Evolutionary conservation across 108 stramenopile genomes (phyloP).

Genomic region (Nitzschia putrida): DNA sequence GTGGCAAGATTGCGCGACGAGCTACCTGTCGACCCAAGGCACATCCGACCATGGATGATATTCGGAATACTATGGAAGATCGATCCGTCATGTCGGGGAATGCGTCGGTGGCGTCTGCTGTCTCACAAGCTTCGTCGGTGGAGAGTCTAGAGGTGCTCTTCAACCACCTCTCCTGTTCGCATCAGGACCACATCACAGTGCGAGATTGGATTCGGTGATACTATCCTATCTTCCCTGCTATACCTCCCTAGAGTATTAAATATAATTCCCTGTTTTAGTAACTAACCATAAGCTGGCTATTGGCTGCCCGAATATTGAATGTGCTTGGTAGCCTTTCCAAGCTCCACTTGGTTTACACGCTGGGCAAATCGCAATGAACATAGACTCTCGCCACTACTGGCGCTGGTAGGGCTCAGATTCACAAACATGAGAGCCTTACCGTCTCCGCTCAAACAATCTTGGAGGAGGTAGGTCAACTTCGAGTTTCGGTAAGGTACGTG

Average conservation of each 20-base stretch:
- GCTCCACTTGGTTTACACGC: conserved; percentile 74
- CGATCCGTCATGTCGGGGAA: too few species aligned
- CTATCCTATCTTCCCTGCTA: too few species aligned
- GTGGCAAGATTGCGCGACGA: too few species aligned
- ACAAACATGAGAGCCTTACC: conserved; percentile 97
- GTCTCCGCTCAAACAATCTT: conserved; percentile 92
- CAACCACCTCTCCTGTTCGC: conserved; percentile 2
- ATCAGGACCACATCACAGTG: not conserved
- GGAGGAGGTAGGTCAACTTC: conserved; percentile 92
- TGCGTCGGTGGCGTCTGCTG: too few species aligned
- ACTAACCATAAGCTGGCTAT: not conserved
- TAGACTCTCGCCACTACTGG: conserved; percentile 83
- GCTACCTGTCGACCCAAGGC: too few species aligned
- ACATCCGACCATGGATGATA: too few species aligned
- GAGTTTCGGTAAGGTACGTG: conserved; percentile 96
- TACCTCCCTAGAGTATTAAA: not conserved
- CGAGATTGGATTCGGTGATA: conserved; percentile 10
- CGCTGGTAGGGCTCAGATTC: conserved; percentile 86
- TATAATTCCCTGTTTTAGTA: not conserved
- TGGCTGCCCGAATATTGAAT: conserved; percentile 54
- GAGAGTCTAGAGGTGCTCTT: conserved; percentile 1
- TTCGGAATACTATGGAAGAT: too few species aligned
- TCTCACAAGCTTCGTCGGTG: not conserved
- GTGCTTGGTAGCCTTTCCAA: conserved; percentile 83
- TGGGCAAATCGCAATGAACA: conserved; percentile 94